A percentile compares a stretch with the other conserved stretches of the same genome.
phyloP scores from a whole-genome alignment of 208 protist species.

The Phytomonas francai region DNA sequence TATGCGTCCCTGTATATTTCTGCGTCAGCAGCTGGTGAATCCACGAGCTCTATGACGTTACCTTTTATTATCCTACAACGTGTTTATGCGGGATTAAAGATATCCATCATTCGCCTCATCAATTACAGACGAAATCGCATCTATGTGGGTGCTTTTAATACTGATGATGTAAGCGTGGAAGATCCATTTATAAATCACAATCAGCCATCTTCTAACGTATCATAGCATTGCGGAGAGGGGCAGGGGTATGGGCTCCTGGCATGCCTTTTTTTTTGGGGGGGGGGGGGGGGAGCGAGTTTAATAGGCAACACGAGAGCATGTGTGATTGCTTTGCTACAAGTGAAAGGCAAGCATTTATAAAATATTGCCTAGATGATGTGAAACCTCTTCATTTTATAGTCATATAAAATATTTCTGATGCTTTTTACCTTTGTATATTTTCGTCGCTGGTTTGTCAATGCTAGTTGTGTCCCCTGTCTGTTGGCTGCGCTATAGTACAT shows the following conservation, averaged over 20 bases:
- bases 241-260: not conserved
- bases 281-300: not conserved
- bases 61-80: constrained; percentile 21
- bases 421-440: not conserved
- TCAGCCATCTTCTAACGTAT: not conserved
- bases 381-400: not conserved
- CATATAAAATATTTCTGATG: not conserved
- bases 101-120: constrained; percentile 16
- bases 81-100: constrained; percentile 17
- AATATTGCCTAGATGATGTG: not conserved
- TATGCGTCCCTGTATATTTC: constrained; percentile 47
- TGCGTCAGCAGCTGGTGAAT: constrained; percentile 43
- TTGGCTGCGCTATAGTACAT: constrained; percentile 1
- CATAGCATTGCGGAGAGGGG: not conserved
- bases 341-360: not conserved
- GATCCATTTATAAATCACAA: not conserved
- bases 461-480: not conserved
- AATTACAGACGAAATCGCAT: constrained; percentile 20
- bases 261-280: not conserved
- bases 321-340: not conserved
- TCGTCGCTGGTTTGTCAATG: not conserved
- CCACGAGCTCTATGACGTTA: constrained; percentile 24
- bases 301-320: not conserved
- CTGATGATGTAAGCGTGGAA: constrained; percentile 15
- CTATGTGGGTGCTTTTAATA: constrained; percentile 13